Percentiles rank a stretch among this genome's conserved stretches.
These are phyloP conservation scores for Pestalotiopsis sp. DNA, from an alignment of 2,329 filamentous ascomycete species.

Conservation along the genomic window DNA sequence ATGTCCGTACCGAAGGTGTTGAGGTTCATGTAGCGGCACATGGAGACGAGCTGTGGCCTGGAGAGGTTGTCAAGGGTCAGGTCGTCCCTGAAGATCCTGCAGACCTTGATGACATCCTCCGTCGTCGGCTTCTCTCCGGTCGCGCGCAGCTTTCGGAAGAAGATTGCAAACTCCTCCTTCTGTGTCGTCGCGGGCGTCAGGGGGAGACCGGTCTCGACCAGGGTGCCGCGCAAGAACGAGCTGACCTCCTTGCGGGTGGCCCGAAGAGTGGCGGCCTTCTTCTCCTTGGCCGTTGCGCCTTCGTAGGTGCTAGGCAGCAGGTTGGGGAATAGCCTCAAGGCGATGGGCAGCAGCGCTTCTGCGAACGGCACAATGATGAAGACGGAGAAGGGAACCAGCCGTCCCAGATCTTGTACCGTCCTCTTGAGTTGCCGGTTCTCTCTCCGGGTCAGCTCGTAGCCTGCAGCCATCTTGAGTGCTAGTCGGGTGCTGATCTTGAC, in stretches of 20 bases:
- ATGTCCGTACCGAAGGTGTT: slow-evolving; percentile 97
- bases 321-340: slow-evolving; percentile 94
- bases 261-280: slow-evolving; percentile 80
- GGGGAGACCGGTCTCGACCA: slow-evolving; percentile 91
- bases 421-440: slow-evolving; percentile 91
- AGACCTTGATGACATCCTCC: slow-evolving; percentile 96
- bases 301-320: slow-evolving; percentile 97
- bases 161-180: slow-evolving; percentile 91
- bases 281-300: slow-evolving; percentile 85
- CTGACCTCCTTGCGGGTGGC: slow-evolving; percentile 93
- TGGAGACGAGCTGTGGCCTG: slow-evolving; percentile 91
- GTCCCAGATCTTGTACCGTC: slow-evolving; percentile 90
- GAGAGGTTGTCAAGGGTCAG: slow-evolving; percentile 96
- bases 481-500: slow-evolving; percentile 89
- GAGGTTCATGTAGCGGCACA: slow-evolving; percentile 98
- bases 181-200: slow-evolving; percentile 82
- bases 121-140: slow-evolving; percentile 88
- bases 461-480: slow-evolving; percentile 95
- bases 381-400: slow-evolving; percentile 92
- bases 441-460: slow-evolving; percentile 92
- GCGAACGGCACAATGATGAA: slow-evolving; percentile 97
- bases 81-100: slow-evolving; percentile 98
- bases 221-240: slow-evolving; percentile 81
- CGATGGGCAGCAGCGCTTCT: slow-evolving; percentile 87
- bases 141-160: slow-evolving; percentile 93